These are phyloP conservation scores for Cryphonectria naterciae DNA, from an alignment of 2,329 filamentous ascomycete genomes.

Conservation along the genomic window DNA sequence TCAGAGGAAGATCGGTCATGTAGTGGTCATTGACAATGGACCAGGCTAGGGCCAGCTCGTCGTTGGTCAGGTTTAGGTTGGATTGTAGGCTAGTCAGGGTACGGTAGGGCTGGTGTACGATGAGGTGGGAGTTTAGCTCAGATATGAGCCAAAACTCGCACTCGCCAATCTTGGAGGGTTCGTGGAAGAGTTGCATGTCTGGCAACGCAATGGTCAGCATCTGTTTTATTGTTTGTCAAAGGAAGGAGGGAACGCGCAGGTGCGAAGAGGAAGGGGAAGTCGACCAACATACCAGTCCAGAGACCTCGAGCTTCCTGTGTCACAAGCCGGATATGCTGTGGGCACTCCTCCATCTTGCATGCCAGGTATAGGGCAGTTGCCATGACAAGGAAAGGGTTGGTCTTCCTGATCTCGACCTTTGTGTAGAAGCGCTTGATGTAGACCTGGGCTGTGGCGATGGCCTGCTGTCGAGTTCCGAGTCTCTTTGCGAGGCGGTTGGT, in stretches of 20 bases:
- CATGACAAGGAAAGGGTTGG: conserved; percentile 90
- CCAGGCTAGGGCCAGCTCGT: conserved; percentile 78
- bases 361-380: conserved; percentile 94
- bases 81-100: conserved; percentile 73
- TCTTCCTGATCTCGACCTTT: conserved; percentile 86
- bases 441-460: conserved; percentile 89
- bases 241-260: neutral
- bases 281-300: conserved; percentile 65
- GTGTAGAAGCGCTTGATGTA: conserved; percentile 95
- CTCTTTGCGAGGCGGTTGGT: conserved; percentile 83
- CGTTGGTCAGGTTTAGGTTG: conserved; percentile 72
- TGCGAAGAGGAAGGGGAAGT: neutral
- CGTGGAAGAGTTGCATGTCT: conserved; percentile 50
- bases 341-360: conserved; percentile 97
- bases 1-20: conserved; percentile 85
- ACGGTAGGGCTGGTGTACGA: conserved; percentile 89
- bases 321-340: conserved; percentile 92
- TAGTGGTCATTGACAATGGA: conserved; percentile 91
- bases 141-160: conserved; percentile 93
- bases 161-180: conserved; percentile 85
- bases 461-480: conserved; percentile 84
- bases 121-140: conserved; percentile 87
- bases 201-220: conserved; percentile 20
- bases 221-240: neutral
- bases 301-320: conserved; percentile 83